Evolutionary conservation across 2,329 filamentous ascomycete species (phyloP).

Genomic region (Aspergillus sergii): DNA sequence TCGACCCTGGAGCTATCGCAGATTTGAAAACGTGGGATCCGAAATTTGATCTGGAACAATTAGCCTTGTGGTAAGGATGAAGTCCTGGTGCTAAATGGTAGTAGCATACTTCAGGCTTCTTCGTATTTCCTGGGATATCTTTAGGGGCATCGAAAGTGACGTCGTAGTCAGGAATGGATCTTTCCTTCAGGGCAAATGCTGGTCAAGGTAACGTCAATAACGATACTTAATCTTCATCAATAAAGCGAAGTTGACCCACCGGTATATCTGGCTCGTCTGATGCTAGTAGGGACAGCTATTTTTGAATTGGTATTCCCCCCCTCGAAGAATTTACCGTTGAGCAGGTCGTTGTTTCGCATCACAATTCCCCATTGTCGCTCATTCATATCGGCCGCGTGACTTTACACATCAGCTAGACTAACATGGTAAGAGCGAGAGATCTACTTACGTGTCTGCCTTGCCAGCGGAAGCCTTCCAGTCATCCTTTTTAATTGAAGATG

Average conservation of each 20-base stretch:
- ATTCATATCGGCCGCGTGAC: background rate
- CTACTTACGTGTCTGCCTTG: background rate
- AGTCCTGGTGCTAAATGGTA: too few relatives aligned
- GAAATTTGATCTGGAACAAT: background rate
- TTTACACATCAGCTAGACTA: background rate
- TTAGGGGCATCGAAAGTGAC: background rate
- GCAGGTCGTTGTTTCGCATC: background rate
- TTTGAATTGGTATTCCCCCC: background rate
- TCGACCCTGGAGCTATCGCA: background rate
- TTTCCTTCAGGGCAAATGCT: background rate
- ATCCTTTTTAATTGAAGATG: background rate
- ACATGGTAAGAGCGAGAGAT: background rate
- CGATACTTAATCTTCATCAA: background rate
- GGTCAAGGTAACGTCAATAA: background rate
- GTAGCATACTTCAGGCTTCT: too few relatives aligned
- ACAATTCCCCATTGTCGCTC: background rate
- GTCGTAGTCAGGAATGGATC: background rate
- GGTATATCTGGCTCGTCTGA: background rate
- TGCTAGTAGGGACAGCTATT: background rate
- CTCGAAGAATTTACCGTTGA: too few relatives aligned
- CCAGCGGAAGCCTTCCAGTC: background rate
- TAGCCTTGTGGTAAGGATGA: too few relatives aligned
- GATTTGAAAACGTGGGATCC: background rate
- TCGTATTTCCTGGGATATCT: background rate
- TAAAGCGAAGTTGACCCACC: background rate